Evolutionary conservation across 768 basidiomycete species (phyloP), one percentile per base, ranked within the genome.

Genomic region (Kwoniella sp.): DNA sequence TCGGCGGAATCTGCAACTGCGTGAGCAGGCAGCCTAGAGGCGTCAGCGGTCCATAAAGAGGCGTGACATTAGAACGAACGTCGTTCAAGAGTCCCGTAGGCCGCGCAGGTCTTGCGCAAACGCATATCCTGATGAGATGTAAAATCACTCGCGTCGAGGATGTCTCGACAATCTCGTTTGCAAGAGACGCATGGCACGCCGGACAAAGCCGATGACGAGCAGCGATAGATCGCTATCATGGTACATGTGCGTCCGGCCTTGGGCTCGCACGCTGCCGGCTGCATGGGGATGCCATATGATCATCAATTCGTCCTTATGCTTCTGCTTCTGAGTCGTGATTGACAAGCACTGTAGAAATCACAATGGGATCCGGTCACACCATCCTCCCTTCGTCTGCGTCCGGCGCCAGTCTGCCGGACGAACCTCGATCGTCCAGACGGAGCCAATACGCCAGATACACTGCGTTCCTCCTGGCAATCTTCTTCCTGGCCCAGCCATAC

Each of bases 61-160:
- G n/a, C n/a, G n/a, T n/a, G n/a, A n/a, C n/a, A n/a, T n/a, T n/a
- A n/a, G n/a, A n/a, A n/a, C n/a, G n/a, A n/a, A n/a, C n/a, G n/a
- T n/a, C n/a, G n/a, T n/a, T n/a, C n/a, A n/a, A n/a, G n/a, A n/a
- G n/a, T n/a, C n/a, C n/a, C n/a, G n/a, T n/a, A n/a, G n/a, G n/a
- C n/a, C n/a, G n/a, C n/a, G n/a, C n/a, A n/a, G n/a, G n/a, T n/a
- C n/a, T n/a, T n/a, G n/a, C n/a, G n/a, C n/a, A n/a, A n/a, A n/a
- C n/a, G n/a, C n/a, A n/a, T n/a, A n/a, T n/a, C n/a, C n/a, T n/a
- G n/a, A n/a, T n/a, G n/a, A n/a, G n/a, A n/a, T n/a, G n/a, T 9
- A 50, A 50, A 50, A 50, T 50, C 48, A 50, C 29, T 20, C 48
- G 48, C 48, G 48, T 50, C 29, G 6, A n/a, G n/a, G n/a, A n/a